Conservation (phyloP, 768 basidiomycete species). For the Rickenella mellea region DNA sequence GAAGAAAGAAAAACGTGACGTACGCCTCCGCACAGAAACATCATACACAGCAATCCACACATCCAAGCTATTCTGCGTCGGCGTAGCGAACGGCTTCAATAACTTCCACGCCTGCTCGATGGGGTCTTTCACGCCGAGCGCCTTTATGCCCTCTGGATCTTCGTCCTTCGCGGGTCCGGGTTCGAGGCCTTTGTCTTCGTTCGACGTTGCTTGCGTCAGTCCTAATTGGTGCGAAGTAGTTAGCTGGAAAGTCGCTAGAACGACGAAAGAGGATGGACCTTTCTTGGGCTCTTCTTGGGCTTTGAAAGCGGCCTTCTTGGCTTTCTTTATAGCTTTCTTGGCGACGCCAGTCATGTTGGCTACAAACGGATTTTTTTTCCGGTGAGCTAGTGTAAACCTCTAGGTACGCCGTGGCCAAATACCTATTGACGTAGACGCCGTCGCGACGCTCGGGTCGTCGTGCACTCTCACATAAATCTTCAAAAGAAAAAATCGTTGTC, state of each 20-base stretch:
- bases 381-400: slow-evolving; percentile 2
- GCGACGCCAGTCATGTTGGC: slow-evolving; percentile 46
- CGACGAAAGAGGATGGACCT: slow-evolving; percentile 28
- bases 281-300: slow-evolving; percentile 64
- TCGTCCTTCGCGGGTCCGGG: slow-evolving; percentile 53
- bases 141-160: slow-evolving; percentile 73
- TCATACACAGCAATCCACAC: slow-evolving; percentile 74
- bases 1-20: slow-evolving; percentile 17
- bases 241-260: slow-evolving; percentile 3
- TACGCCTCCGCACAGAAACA: slow-evolving; percentile 74
- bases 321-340: slow-evolving; percentile 81
- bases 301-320: slow-evolving; percentile 70
- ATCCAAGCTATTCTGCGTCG: slow-evolving; percentile 46
- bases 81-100: slow-evolving; percentile 49
- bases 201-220: slow-evolving; percentile 24
- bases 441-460: slow-evolving; percentile 61
- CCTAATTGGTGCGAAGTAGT: slow-evolving; percentile 14
- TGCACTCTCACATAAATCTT: slow-evolving; percentile 69
- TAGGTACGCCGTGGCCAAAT: slow-evolving; percentile 4
- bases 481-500: background rate
- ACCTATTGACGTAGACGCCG: slow-evolving; percentile 19
- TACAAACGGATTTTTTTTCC: slow-evolving; percentile 11
- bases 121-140: slow-evolving; percentile 51
- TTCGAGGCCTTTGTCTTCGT: slow-evolving; percentile 70
- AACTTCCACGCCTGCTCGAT: slow-evolving; percentile 71